A percentile compares a stretch with the other conserved stretches of the same genome.
phyloP scores from a whole-genome alignment of 352 stramenopile species.

The Elongisporangium prolatum region DNA sequence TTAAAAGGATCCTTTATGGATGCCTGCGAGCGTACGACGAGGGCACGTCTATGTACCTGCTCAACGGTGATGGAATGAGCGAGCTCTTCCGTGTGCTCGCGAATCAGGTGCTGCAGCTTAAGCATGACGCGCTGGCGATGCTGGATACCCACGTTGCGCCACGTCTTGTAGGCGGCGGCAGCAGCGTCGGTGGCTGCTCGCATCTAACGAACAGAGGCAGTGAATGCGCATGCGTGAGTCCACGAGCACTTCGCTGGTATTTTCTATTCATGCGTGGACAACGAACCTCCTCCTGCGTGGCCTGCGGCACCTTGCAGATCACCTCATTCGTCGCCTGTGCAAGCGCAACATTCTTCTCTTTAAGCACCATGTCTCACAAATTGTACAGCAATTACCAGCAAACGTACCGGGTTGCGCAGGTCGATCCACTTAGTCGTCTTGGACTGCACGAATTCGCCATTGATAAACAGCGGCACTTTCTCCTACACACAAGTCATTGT shows the following conservation, averaged over 20 bases:
- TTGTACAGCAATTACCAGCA: background rate
- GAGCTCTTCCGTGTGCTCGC: slow-evolving; percentile 92
- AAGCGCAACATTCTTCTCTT: background rate
- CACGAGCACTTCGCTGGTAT: slow-evolving; percentile 1
- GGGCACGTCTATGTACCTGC: background rate
- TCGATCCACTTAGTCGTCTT: slow-evolving; percentile 91
- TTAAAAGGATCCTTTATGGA: background rate
- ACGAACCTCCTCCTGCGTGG: slow-evolving; percentile 73
- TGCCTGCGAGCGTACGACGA: background rate
- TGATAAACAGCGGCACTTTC: slow-evolving; percentile 87
- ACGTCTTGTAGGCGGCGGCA: slow-evolving; percentile 87
- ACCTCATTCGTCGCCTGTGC: slow-evolving; percentile 83
- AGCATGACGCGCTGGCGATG: slow-evolving; percentile 94
- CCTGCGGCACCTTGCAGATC: slow-evolving; percentile 82
- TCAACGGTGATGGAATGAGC: slow-evolving; percentile 94
- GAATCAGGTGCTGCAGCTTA: slow-evolving; percentile 95
- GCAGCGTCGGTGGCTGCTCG: slow-evolving; percentile 71
- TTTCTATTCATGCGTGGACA: background rate
- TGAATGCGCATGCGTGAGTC: background rate
- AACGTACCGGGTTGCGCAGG: slow-evolving; percentile 78
- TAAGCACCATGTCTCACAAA: background rate
- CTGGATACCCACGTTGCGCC: slow-evolving; percentile 92
- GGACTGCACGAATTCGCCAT: slow-evolving; percentile 90
- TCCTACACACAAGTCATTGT: slow-evolving; percentile 20
- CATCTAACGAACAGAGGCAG: slow-evolving; percentile 47